These are phyloP conservation scores for Berberis thunbergii DNA, from an alignment of 164 flowering plant genomes.

Conservation along the genomic window DNA sequence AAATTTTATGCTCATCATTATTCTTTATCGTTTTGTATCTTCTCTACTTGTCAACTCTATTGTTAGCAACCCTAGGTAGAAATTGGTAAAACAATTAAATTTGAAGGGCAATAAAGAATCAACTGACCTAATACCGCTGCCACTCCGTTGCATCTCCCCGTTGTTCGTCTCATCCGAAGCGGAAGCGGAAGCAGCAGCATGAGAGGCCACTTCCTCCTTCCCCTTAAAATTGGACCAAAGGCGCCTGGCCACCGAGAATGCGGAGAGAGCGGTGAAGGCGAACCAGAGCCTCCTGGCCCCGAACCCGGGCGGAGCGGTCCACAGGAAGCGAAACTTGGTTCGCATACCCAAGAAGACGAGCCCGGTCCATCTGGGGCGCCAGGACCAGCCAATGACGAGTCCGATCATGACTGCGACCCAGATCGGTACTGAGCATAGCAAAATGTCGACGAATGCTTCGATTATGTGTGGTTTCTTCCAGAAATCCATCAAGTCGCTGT, in stretches of 20 bases:
- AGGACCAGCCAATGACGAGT: constrained; percentile 90
- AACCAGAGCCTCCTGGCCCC: constrained; percentile 86
- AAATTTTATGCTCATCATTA: too few relatives aligned
- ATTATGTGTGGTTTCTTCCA: constrained; percentile 44
- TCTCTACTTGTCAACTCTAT: too few relatives aligned
- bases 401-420: constrained; percentile 98
- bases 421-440: constrained; percentile 90
- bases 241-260: constrained; percentile 52
- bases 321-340: constrained; percentile 50
- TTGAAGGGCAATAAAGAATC: too few relatives aligned
- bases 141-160: too few relatives aligned
- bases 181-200: too few relatives aligned
- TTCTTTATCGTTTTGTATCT: too few relatives aligned
- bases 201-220: constrained; percentile 3
- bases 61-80: too few relatives aligned
- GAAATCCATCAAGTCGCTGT: constrained; percentile 37
- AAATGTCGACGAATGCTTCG: constrained; percentile 87
- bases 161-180: too few relatives aligned
- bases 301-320: constrained; percentile 78
- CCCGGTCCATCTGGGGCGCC: constrained; percentile 93
- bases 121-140: too few relatives aligned
- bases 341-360: constrained; percentile 61
- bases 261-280: constrained; percentile 77
- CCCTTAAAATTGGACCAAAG: constrained; percentile 45
- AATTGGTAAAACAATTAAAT: too few relatives aligned